phyloP scores from a whole-genome alignment of 2,329 filamentous ascomycete species.

The Pseudopyrenochaeta lycopersici region DNA sequence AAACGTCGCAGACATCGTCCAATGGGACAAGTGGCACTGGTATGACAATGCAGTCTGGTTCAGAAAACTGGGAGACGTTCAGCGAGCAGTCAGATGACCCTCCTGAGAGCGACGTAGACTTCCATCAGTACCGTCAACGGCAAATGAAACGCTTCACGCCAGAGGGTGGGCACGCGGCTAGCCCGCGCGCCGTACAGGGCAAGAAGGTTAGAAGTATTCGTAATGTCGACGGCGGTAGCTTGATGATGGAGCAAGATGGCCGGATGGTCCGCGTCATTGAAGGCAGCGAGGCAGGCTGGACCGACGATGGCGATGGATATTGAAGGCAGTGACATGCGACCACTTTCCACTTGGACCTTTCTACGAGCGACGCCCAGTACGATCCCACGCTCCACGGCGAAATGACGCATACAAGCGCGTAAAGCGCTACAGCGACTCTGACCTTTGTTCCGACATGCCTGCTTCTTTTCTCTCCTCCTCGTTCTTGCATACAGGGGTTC shows the following conservation, averaged over 20 bases:
- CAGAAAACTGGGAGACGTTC: conserved; percentile 98
- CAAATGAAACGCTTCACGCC: conserved; percentile 69
- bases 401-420: conserved; percentile 12
- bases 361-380: conserved; percentile 1
- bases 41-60: conserved; percentile 76
- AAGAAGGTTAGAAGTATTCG: conserved; percentile 55
- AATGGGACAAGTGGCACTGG: conserved; percentile 49
- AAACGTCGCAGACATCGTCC: conserved; percentile 71
- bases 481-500: conserved; percentile 1
- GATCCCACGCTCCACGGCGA: too few relatives aligned
- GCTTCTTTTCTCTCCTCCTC: conserved; percentile 1
- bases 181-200: conserved; percentile 43
- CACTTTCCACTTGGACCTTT: conserved; percentile 9
- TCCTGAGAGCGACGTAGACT: conserved; percentile 72
- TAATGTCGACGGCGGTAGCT: conserved; percentile 53
- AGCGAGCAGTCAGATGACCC: conserved; percentile 81
- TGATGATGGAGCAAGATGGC: conserved; percentile 53
- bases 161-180: conserved; percentile 45
- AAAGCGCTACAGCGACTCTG: conserved; percentile 1
- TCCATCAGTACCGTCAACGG: conserved; percentile 79
- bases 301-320: conserved; percentile 56
- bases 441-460: neutral
- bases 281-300: conserved; percentile 64
- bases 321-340: conserved; percentile 20
- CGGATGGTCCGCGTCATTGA: conserved; percentile 56